Evolutionary conservation across 2,329 filamentous ascomycete genomes (phyloP).

Genomic region (Elsinoe necatrix): DNA sequence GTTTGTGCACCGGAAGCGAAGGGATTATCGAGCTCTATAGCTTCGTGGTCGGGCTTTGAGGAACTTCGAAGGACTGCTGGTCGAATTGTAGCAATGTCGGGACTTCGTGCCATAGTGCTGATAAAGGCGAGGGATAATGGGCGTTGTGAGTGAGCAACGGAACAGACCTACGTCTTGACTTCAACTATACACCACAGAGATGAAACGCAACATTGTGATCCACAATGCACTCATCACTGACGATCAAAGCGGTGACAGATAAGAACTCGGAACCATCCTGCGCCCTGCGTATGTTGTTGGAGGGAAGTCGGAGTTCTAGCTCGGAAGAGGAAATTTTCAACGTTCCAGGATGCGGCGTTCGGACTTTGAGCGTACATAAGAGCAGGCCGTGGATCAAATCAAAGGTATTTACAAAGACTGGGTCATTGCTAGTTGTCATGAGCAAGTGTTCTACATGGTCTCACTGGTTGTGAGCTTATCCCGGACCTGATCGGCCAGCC

Average conservation of each 20-base stretch:
- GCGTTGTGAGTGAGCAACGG: neutral
- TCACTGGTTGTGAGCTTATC: neutral
- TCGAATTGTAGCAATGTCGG: neutral
- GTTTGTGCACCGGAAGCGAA: neutral
- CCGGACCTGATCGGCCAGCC: neutral
- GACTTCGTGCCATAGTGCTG: neutral
- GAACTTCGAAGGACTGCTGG: neutral
- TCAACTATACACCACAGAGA: neutral
- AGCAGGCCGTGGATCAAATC: neutral
- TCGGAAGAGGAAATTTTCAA: conserved; percentile 7
- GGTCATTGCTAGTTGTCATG: neutral
- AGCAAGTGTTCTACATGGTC: neutral
- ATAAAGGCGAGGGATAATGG: neutral
- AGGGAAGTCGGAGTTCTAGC: neutral
- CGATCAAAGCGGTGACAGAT: neutral
- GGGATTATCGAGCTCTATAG: neutral
- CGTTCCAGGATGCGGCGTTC: conserved; percentile 1
- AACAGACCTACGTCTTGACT: neutral
- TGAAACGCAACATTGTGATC: neutral
- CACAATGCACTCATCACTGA: neutral
- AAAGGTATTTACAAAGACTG: neutral
- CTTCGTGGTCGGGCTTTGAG: neutral
- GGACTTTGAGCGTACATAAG: neutral
- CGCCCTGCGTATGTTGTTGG: neutral
- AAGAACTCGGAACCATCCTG: neutral